These are phyloP conservation scores for Phytophthora fragariaefolia DNA, from an alignment of 352 stramenopile species.

Conservation along the genomic window DNA sequence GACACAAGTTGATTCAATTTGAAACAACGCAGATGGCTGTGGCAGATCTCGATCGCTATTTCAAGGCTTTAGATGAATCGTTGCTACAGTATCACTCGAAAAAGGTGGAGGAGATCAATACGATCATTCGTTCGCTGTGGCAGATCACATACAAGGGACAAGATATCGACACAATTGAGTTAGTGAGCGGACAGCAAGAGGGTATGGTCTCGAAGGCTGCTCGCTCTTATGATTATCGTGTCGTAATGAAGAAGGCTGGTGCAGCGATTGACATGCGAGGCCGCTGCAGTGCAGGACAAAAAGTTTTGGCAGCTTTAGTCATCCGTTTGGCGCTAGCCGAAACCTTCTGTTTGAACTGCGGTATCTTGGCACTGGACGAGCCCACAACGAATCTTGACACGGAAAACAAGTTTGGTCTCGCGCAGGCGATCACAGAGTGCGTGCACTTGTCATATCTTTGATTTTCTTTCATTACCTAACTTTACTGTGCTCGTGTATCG, in stretches of 20 bases:
- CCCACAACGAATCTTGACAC: slow-evolving; percentile 98
- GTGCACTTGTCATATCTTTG: slow-evolving; percentile 15
- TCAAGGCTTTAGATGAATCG: slow-evolving; percentile 94
- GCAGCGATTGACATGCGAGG: slow-evolving; percentile 98
- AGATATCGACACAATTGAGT: slow-evolving; percentile 99
- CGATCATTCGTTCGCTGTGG: slow-evolving; percentile 98
- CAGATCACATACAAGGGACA: slow-evolving; percentile 98
- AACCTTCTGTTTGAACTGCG: slow-evolving; percentile 99
- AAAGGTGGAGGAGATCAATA: slow-evolving; percentile 99
- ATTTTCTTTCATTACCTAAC: slow-evolving; percentile 4
- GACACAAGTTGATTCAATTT: slow-evolving; percentile 95
- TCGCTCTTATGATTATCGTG: slow-evolving; percentile 98
- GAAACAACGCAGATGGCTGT: slow-evolving; percentile 97
- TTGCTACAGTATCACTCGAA: slow-evolving; percentile 98
- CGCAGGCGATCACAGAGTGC: slow-evolving; percentile 89
- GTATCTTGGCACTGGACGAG: slow-evolving; percentile 98
- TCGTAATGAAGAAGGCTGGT: slow-evolving; percentile 98
- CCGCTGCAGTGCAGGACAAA: slow-evolving; percentile 98
- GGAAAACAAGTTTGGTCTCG: slow-evolving; percentile 96
- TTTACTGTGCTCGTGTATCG: slow-evolving; percentile 10
- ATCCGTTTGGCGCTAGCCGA: slow-evolving; percentile 98
- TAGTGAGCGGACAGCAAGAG: slow-evolving; percentile 94
- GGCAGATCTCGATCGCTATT: slow-evolving; percentile 98
- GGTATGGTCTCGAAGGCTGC: slow-evolving; percentile 60
- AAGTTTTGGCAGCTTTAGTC: slow-evolving; percentile 95